Conservation (phyloP, 768 basidiomycete genomes). For the Trametes sanguinea region DNA sequence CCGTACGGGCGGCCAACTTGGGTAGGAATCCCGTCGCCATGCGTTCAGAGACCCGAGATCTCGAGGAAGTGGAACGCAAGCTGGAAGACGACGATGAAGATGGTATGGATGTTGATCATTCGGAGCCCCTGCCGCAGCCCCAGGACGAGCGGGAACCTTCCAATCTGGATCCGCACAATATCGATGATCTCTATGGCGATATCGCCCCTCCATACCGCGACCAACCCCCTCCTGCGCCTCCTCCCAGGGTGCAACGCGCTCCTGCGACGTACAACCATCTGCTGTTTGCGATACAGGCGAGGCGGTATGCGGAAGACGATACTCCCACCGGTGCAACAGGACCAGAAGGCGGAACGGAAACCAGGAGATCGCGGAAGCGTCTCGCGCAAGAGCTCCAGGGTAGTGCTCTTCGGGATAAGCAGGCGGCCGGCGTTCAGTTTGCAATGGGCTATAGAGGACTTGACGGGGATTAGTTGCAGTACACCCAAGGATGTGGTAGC, state of each 20-base stretch:
- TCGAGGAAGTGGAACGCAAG: constrained; percentile 1
- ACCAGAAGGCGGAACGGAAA: not conserved
- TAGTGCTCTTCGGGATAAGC: no score
- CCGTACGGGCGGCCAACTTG: not conserved
- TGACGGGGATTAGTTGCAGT: no score
- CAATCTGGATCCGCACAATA: constrained; percentile 9
- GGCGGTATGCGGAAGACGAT: not conserved
- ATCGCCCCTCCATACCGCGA: constrained; percentile 2
- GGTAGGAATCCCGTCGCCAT: not conserved
- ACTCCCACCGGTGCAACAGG: not conserved
- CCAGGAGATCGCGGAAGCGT: not conserved
- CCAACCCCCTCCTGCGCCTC: not conserved
- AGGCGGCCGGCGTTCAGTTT: no score
- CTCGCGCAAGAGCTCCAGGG: no score
- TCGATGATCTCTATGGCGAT: constrained; percentile 20
- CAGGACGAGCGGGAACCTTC: not conserved
- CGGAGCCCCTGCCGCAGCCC: not conserved
- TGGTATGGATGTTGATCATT: constrained; percentile 4
- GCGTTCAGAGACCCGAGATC: not conserved
- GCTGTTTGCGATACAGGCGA: not conserved
- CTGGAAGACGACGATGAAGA: not conserved
- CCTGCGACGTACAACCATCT: not conserved
- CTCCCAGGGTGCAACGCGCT: not conserved
- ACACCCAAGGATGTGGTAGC: no score
- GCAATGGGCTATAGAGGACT: no score